phyloP scores from a whole-genome alignment of 805 yeast species.

The Nakazawaea peltata region DNA sequence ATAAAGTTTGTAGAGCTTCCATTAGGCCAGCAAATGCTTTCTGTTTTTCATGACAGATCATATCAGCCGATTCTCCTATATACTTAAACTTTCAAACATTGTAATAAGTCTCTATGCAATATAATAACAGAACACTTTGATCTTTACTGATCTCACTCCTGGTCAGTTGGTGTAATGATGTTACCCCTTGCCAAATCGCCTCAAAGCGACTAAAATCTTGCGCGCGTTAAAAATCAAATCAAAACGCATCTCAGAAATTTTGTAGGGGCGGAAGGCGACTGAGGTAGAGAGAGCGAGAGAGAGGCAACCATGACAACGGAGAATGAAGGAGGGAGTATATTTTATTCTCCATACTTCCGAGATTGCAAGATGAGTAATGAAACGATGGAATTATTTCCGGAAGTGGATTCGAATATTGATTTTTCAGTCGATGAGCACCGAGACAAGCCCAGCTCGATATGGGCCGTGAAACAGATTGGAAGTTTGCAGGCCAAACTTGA shows the following conservation, averaged over 20 bases:
- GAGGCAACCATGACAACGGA: background rate
- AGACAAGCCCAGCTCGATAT: conserved; percentile 7
- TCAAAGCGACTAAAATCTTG: no score
- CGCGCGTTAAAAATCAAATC: no score
- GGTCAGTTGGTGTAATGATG: no score
- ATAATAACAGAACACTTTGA: no score
- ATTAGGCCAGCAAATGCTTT: no score
- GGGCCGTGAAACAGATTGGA: conserved; percentile 8
- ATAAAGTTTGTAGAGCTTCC: conserved; percentile 81
- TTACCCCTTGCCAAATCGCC: no score
- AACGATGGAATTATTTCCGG: conserved; percentile 3
- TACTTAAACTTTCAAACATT: no score
- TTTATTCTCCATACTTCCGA: conserved; percentile 6
- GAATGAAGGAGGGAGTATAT: background rate
- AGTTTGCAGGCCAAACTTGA: conserved; percentile 4
- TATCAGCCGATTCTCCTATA: no score
- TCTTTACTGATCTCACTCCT: no score
- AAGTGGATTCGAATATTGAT: conserved; percentile 5
- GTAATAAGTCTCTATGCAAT: no score
- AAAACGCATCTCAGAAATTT: background rate
- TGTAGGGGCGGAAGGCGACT: background rate
- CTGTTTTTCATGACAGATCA: no score
- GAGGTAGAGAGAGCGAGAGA: background rate
- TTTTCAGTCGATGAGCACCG: conserved; percentile 4
- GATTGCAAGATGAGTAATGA: background rate